Evolutionary conservation across 1,284 basidiomycete genomes (phyloP), one percentile per base, ranked within the genome.

Genomic region (Boletus semigastroideus): DNA sequence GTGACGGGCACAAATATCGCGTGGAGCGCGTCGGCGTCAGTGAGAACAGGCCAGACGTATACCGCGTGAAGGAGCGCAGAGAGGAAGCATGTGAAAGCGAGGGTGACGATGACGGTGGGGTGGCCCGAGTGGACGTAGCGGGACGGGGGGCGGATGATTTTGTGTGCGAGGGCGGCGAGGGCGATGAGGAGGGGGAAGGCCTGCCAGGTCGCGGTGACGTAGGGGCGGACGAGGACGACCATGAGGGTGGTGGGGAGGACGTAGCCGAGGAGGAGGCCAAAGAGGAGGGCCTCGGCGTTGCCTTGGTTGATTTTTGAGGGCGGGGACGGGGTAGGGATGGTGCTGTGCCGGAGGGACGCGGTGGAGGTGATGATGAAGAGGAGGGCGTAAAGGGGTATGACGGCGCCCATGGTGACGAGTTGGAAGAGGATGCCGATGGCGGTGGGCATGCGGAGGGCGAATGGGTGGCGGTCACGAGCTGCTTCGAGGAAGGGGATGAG

Each of bases 141-240:
- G 5, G 59, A 57, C 2, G 63, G 54, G 27, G 66, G 62, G 30
- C 67, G 59, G 36, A 74, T 46, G 34, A 65, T 5, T 25, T 41
- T 54, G 48, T 65, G 52, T 6, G 16, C 33, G 14, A 57, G 41
- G 5, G 31, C 59, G 8, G 71, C 65, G 17, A 73, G 6, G 37
- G 64, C 65, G 37, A 73, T 61, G 53, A 63, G 67, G 22, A 73
- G n/a, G 5, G 78, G 78, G 52, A 74, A 77, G 16, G 64, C 52
- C 49, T 79, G 78, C 78, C 77, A 80, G 31, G 71, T 55, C 5
- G 71, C 72, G 12, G 73, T 79, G 49, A 75, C 59, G 19, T 50
- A 48, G 5, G 74, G 65, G 41, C 69, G 66, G 30, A 58, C 42
- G 5, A 74, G 31, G 31, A 60, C 16, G 52, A 74, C 17, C 68